Base-by-base conservation (phyloP, 306 rosid species). In the Begonia fuchsioides region DNA sequence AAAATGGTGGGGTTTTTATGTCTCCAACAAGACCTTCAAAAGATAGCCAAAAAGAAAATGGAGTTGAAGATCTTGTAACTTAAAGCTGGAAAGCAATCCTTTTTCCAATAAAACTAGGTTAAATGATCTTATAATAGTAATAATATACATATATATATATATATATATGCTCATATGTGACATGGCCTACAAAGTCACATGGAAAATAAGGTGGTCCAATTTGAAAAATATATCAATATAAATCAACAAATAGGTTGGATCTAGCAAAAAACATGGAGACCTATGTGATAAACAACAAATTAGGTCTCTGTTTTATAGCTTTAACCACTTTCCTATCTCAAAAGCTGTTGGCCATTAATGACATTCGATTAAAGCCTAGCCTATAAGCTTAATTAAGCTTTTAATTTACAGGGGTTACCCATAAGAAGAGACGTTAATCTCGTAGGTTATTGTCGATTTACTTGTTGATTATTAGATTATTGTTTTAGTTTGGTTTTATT, bases 1-100 rank as follows among this genome's bases (percentile, higher is more conserved):
- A n/a, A 51, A 26, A 3, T 26, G 63, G 87, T 80, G 82, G 96
- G 96, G 84, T 47, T 71, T 51, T 49, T 1, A 8, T 87, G 96
- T 77, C 69, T 52, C 77, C 67, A 68, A 57, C 57, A 59, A 50
- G 53, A 49, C 50, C 20, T 74, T 55, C n/a, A n/a, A n/a, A n/a
- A n/a, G 68, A 48, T 59, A 35, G 59, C 62, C 68, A 56, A 61
- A 68, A 69, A 47, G 49, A 51, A 70, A 66, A 56, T 51, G 45
- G 60, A 44, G 58, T 58, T 20, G 8, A 50, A 61, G 73, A 68
- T 76, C 56, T 61, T 70, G 47, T 76, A 64, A 58, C 75, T 74
- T 69, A 77, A 74, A 70, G 66, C 69, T 68, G 35, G 8, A 26
- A 26, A 26, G 35, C 8, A 26, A 26, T 26, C 35, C 35, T 26